Evolutionary conservation across 768 basidiomycete genomes (phyloP).

Genomic region (Suillus spraguei): DNA sequence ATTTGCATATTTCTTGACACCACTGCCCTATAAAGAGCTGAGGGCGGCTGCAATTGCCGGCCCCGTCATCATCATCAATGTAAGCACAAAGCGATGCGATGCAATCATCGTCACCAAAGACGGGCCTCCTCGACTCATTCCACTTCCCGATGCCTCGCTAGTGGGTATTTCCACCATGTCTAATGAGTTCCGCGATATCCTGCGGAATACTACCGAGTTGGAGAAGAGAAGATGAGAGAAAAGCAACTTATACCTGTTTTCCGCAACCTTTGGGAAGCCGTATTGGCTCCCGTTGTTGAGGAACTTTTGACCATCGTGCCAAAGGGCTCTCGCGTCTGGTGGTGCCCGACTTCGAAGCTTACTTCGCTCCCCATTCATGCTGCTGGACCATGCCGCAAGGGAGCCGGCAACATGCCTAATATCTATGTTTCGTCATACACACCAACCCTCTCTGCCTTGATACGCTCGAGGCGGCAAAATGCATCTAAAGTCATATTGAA

Average conservation of each 20-base stretch:
- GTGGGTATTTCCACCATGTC: slow-evolving; percentile 17
- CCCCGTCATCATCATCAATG: slow-evolving; percentile 41
- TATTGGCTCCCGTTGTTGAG: slow-evolving; percentile 25
- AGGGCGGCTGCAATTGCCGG: slow-evolving; percentile 27
- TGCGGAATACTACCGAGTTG: slow-evolving; percentile 15
- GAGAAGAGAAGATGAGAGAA: slow-evolving; percentile 28
- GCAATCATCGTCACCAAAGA: slow-evolving; percentile 36
- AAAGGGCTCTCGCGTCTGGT: slow-evolving; percentile 31
- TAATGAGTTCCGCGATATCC: slow-evolving; percentile 5
- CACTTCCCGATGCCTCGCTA: slow-evolving; percentile 20
- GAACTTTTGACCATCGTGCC: slow-evolving; percentile 19
- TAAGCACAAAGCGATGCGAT: slow-evolving; percentile 36
- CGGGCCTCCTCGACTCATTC: slow-evolving; percentile 21
- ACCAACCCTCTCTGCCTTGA: slow-evolving; percentile 32
- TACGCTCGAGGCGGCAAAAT: slow-evolving; percentile 21
- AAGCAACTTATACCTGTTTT: slow-evolving; percentile 16
- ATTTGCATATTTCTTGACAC: slow-evolving; percentile 35
- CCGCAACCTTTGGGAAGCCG: slow-evolving; percentile 27
- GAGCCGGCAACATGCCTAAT: slow-evolving; percentile 14
- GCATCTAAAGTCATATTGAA: background rate
- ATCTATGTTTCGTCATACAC: slow-evolving; percentile 38
- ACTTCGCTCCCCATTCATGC: slow-evolving; percentile 36
- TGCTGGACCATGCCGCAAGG: slow-evolving; percentile 30
- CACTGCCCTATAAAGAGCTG: slow-evolving; percentile 21
- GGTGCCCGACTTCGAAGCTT: slow-evolving; percentile 37